Conservation (phyloP, 2,329 filamentous ascomycete species). For the Penicillium concentricum region DNA sequence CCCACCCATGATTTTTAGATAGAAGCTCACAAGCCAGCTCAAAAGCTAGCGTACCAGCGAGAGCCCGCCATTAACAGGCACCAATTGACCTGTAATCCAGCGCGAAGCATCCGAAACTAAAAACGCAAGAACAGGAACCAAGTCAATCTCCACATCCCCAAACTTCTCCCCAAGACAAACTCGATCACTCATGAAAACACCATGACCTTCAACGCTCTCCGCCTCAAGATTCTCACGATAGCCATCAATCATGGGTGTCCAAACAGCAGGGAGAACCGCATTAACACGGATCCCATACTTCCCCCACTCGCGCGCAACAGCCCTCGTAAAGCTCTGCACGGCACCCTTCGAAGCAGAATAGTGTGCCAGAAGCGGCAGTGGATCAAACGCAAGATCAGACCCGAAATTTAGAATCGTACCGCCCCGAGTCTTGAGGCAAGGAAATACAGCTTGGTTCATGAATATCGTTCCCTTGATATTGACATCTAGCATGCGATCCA, state of each 20-base stretch:
- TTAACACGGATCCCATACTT: not conserved
- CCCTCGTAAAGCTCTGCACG: not conserved
- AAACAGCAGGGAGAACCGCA: not conserved
- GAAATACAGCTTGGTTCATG: constrained; percentile 1
- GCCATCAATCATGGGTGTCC: not conserved
- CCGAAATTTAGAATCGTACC: not conserved
- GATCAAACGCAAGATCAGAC: not conserved
- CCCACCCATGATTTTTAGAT: not conserved
- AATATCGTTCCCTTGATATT: not conserved
- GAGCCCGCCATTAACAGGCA: not conserved
- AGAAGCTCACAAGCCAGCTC: not conserved
- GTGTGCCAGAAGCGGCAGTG: not conserved
- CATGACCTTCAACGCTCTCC: not conserved
- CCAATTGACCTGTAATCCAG: not conserved
- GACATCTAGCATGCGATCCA: not conserved
- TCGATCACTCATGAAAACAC: not conserved
- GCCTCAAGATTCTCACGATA: not conserved
- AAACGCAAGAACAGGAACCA: not conserved
- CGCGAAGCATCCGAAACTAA: not conserved
- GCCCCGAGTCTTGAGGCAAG: not conserved
- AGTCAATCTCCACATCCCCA: not conserved
- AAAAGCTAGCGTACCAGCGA: not conserved
- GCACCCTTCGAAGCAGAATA: not conserved
- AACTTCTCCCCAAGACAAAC: not conserved
- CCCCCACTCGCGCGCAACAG: not conserved